Percentiles rank a stretch among this genome's conserved stretches.
Conservation (phyloP, 2,329 filamentous ascomycete genomes). For the Fusarium nelsonii region DNA sequence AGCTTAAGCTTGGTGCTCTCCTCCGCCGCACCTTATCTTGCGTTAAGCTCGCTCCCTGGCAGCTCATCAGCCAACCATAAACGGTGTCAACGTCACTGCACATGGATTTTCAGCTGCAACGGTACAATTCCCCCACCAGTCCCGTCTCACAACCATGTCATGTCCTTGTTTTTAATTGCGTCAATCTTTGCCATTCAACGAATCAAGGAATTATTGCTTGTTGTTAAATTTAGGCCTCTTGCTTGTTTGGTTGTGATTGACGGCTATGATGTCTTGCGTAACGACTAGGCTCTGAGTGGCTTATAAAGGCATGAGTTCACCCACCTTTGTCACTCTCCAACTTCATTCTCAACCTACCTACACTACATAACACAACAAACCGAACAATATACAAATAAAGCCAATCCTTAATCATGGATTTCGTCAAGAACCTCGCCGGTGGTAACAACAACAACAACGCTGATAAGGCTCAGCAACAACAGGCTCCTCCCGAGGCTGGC, state of each 20-base stretch:
- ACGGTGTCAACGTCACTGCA: conserved; percentile 37
- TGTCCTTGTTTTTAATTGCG: conserved; percentile 33
- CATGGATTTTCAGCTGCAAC: conserved; percentile 36
- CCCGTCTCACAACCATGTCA: too few relatives aligned
- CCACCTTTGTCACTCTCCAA: not conserved
- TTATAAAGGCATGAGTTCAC: conserved; percentile 30
- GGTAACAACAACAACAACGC: conserved; percentile 50
- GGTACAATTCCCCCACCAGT: not conserved
- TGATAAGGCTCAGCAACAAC: conserved; percentile 45
- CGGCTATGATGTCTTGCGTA: conserved; percentile 1
- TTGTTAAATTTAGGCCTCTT: not conserved
- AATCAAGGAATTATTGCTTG: conserved; percentile 22
- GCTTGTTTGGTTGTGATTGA: conserved; percentile 2
- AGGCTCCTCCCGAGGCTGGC: conserved; percentile 48
- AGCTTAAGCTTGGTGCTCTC: conserved; percentile 10
- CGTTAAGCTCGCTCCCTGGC: not conserved
- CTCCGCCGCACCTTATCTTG: conserved; percentile 37
- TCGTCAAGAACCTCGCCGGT: conserved; percentile 64
- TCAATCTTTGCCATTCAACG: conserved; percentile 26
- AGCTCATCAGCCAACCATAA: conserved; percentile 20
- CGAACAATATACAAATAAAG: not conserved
- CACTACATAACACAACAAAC: not conserved
- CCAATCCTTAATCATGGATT: conserved; percentile 60
- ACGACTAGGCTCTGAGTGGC: not conserved
- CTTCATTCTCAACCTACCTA: not conserved